Conservation (phyloP, 2,329 filamentous ascomycete genomes). For the Alternaria sp. region DNA sequence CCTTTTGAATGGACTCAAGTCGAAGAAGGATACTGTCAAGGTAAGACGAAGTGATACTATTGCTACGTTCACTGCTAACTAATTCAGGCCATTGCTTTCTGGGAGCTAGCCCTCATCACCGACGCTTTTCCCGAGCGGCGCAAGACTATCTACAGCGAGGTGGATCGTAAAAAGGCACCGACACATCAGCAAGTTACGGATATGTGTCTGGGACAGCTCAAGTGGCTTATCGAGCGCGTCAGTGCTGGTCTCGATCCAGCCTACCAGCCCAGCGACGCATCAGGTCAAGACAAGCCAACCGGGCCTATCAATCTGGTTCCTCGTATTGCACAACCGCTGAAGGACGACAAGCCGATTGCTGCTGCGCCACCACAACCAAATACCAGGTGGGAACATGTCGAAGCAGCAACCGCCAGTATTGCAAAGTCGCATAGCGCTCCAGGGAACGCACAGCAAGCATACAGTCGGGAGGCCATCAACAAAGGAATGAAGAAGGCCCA, state of each 20-base stretch:
- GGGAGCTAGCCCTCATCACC: conserved; percentile 85
- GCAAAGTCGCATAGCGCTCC: conserved; percentile 49
- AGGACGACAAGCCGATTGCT: conserved; percentile 55
- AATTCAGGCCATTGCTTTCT: conserved; percentile 78
- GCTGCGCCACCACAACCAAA: conserved; percentile 49
- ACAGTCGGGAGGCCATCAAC: conserved; percentile 43
- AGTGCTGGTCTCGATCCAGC: conserved; percentile 53
- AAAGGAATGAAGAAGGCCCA: conserved; percentile 42
- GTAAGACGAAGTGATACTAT: conserved; percentile 51
- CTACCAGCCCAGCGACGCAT: conserved; percentile 22
- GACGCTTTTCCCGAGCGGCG: conserved; percentile 76
- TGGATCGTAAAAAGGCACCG: conserved; percentile 79
- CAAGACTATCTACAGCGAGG: conserved; percentile 83
- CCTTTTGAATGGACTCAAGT: conserved; percentile 80
- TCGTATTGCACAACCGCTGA: conserved; percentile 56
- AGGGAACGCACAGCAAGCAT: conserved; percentile 43
- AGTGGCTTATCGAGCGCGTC: conserved; percentile 71
- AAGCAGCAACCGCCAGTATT: conserved; percentile 49
- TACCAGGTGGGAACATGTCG: conserved; percentile 38
- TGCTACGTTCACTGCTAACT: conserved; percentile 10
- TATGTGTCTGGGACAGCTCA: conserved; percentile 72
- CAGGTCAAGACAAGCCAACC: conserved; percentile 22
- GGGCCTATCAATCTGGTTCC: conserved; percentile 55
- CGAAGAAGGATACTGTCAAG: conserved; percentile 78
- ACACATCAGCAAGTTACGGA: conserved; percentile 81